Base-by-base conservation (phyloP, 176 grass and related monocot species). In the Aegilops longissima region DNA sequence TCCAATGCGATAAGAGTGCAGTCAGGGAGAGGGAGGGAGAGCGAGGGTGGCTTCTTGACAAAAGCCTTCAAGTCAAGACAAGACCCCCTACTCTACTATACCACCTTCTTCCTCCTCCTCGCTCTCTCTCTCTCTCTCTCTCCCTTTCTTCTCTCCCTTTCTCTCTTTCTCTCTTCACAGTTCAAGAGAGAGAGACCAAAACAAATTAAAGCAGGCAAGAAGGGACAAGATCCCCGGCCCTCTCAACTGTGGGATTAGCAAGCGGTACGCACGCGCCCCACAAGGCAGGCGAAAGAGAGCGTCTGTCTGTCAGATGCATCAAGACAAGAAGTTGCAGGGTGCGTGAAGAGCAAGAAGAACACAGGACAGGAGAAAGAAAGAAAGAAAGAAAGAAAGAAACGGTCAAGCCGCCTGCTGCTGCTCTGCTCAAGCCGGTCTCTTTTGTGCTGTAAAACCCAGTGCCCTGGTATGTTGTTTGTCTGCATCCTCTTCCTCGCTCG, bases 1-100 rank as follows among this genome's bases (percentile, higher is more conserved):
- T 91, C 90, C 82, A 82, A 91, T 84, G 82, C 81, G 90, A 88
- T 85, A 87, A 91, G 82, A 85, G 63, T 70, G 86, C 49, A 81
- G 81, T 62, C 82, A 85, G 49, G 44, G 44, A 47, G 44, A 47
- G 36, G 36, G 36, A 38, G 12, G 42, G 42, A 12, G 42, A 45
- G 44, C 44, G 40, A 45, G 42, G 49, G 49, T 91, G 76, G 76
- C 76, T 84, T 61, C 76, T 68, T 84, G 85, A 52, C 76, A 87
- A 91, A 91, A 87, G 59, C 64, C 63, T 80, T 84, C 89, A 87
- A 87, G 80, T 87, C 68, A 87, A 82, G 86, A 84, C 77, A 84
- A 81, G 68, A 56, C 76, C 23, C 73, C 75, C 80, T 21, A 4
- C 76, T 7, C 18, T 33, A 31, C 27, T 30, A 27, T 38, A 38